Percentiles rank a stretch among this genome's conserved stretches.
phyloP scores from a whole-genome alignment of 306 rosid species.

The Rosa chinensis region DNA sequence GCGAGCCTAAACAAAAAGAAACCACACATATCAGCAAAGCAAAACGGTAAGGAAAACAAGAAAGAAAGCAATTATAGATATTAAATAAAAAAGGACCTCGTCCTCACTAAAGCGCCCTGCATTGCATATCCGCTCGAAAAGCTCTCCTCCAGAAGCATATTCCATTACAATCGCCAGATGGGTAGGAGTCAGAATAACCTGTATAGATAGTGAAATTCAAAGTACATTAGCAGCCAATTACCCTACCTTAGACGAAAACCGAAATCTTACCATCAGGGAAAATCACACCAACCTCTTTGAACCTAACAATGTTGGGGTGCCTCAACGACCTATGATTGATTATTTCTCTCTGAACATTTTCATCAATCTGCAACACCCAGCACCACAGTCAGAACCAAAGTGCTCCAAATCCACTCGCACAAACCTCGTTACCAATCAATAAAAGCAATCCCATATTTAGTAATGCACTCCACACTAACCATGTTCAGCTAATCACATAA shows the following conservation, averaged over 20 bases:
- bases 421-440: neutral
- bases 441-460: neutral
- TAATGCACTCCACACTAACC: neutral
- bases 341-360: constrained; percentile 86
- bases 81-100: constrained; percentile 49
- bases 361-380: constrained; percentile 71
- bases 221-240: constrained; percentile 1
- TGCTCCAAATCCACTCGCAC: constrained; percentile 5
- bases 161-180: constrained; percentile 97
- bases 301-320: constrained; percentile 86
- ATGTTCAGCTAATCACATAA: neutral
- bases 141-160: constrained; percentile 95
- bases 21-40: constrained; percentile 14
- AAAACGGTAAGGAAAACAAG: neutral
- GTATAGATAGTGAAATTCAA: neutral
- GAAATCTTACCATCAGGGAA: neutral
- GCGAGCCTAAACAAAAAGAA: constrained; percentile 68
- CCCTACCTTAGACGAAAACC: neutral
- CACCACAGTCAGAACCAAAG: constrained; percentile 17
- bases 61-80: constrained; percentile 11
- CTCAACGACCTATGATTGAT: constrained; percentile 92
- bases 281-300: constrained; percentile 69
- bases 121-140: constrained; percentile 67
- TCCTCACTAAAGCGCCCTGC: constrained; percentile 86
- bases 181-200: constrained; percentile 89